Evolutionary conservation across 345 rosid genomes (phyloP).

Genomic region (Salix viminalis): DNA sequence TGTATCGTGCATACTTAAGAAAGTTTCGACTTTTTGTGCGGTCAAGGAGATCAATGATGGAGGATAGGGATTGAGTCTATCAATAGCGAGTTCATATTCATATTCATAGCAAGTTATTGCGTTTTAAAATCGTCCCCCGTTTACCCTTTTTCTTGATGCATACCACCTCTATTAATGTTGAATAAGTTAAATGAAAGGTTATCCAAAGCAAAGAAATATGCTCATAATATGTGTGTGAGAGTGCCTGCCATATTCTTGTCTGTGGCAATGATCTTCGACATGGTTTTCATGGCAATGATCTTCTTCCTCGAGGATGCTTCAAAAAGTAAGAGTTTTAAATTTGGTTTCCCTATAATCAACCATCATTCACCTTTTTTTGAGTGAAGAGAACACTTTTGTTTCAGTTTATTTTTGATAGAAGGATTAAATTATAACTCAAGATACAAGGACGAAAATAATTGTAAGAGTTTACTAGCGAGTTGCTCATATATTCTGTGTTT

Average conservation of each 20-base stretch:
- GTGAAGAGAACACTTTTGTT: conserved; percentile 12
- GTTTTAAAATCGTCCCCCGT: neutral
- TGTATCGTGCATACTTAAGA: neutral
- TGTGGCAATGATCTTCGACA: too few species aligned
- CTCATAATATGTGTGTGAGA: neutral
- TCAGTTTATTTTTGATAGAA: neutral
- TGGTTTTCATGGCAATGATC: neutral
- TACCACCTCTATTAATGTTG: neutral
- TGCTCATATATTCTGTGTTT: neutral
- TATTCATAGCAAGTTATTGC: neutral
- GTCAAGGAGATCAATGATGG: neutral
- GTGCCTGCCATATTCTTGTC: too few species aligned
- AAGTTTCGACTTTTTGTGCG: neutral
- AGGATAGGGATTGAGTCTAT: neutral
- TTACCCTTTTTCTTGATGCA: neutral
- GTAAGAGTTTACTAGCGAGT: neutral
- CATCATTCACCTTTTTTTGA: conserved; percentile 14
- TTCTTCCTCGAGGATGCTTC: conserved; percentile 11
- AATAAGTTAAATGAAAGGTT: neutral
- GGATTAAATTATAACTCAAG: neutral
- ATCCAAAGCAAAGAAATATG: neutral
- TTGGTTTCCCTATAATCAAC: conserved; percentile 8
- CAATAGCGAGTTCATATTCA: neutral
- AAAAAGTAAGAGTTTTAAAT: conserved; percentile 16
- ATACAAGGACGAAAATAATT: neutral